Percentiles rank a stretch among this genome's conserved stretches.
These are phyloP conservation scores for Lycium barbarum DNA, from an alignment of 257 asterid species.

Conservation along the genomic window DNA sequence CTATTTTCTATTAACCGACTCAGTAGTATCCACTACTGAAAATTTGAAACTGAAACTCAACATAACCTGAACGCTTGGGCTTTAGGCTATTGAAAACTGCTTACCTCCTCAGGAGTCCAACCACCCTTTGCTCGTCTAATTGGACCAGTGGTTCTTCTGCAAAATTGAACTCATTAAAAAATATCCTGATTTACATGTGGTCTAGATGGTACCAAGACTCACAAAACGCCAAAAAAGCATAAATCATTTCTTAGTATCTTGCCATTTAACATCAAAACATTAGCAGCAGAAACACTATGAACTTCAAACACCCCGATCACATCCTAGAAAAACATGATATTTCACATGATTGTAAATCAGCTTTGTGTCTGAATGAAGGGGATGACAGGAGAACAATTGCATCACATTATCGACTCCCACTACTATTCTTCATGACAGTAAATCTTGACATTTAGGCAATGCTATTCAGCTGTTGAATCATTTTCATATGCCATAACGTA, in stretches of 20 bases:
- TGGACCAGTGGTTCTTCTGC: conserved; percentile 93
- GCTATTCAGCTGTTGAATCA: neutral
- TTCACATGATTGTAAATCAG: neutral
- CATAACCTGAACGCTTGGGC: neutral
- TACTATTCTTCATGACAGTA: neutral
- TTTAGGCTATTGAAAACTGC: conserved; percentile 15
- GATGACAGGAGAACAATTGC: neutral
- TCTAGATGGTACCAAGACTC: neutral
- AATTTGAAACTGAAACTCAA: neutral
- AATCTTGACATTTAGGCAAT: neutral
- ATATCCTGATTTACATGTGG: neutral
- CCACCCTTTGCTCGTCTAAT: conserved; percentile 99
- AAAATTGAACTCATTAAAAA: conserved; percentile 27
- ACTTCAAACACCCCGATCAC: neutral
- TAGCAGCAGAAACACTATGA: neutral
- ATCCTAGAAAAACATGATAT: neutral
- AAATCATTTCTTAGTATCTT: neutral
- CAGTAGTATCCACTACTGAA: neutral
- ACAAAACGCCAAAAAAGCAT: neutral
- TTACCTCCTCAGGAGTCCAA: conserved; percentile 98
- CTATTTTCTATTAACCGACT: neutral
- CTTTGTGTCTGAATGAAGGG: neutral
- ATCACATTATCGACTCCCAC: neutral
- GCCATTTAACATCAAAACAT: neutral
- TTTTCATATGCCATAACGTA: neutral